These are phyloP conservation scores for Backusella tuberculispora DNA, from an alignment of 192 early-diverging fungal species.

Conservation along the genomic window DNA sequence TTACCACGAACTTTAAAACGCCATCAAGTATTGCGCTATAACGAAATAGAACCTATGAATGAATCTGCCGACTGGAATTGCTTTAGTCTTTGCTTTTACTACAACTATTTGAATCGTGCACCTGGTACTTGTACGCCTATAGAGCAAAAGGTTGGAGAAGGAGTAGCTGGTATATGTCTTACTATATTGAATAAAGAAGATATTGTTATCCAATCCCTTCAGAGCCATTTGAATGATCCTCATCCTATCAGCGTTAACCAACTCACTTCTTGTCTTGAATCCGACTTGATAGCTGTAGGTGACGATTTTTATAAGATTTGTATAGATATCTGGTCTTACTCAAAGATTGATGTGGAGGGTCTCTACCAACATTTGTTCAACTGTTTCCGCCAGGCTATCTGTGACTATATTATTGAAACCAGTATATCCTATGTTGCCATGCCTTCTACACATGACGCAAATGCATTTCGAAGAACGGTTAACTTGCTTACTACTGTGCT, in stretches of 20 bases:
- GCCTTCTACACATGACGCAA: background rate
- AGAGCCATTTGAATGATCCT: background rate
- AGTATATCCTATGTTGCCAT: constrained; percentile 1
- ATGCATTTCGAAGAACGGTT: constrained; percentile 1
- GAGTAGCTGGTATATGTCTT: constrained; percentile 57
- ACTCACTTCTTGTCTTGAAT: constrained; percentile 22
- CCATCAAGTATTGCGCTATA: constrained; percentile 48
- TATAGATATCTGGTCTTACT: constrained; percentile 57
- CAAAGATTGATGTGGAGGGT: constrained; percentile 41
- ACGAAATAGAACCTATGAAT: constrained; percentile 22
- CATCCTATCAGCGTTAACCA: constrained; percentile 2
- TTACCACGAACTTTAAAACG: constrained; percentile 41
- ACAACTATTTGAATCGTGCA: constrained; percentile 47
- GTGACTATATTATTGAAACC: constrained; percentile 58
- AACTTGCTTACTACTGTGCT: constrained; percentile 9
- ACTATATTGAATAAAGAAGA: constrained; percentile 45
- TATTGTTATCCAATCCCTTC: constrained; percentile 39
- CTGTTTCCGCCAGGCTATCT: constrained; percentile 57
- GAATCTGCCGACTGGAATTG: constrained; percentile 2
- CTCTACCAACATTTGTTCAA: constrained; percentile 46
- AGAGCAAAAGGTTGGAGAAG: constrained; percentile 53
- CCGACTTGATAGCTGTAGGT: background rate
- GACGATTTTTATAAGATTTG: constrained; percentile 39
- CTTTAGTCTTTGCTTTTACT: constrained; percentile 55
- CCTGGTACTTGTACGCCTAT: constrained; percentile 39